Evolutionary conservation across 2,329 filamentous ascomycete species (phyloP), one percentile per base, ranked within the genome.

Genomic region (Stagonosporopsis tanaceti): DNA sequence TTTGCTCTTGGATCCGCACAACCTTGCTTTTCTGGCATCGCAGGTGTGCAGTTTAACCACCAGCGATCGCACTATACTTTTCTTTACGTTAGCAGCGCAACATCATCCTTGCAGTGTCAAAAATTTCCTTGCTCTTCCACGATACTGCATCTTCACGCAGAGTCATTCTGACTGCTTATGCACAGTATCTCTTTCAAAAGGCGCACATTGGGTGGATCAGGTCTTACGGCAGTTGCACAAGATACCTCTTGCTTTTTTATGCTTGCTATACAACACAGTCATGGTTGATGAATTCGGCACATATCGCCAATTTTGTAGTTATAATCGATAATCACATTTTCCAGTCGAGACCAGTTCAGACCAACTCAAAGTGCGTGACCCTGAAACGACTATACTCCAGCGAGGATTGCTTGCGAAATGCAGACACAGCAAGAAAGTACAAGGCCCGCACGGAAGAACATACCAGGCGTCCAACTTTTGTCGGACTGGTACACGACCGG

Each of bases 181-280:
- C 47, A 15, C 48, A 32, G 38, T 27, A 42, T 52, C 32, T 57
- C 38, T 20, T 28, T 42, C n/a, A 35, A 27, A 34, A 35, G 58
- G 57, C 57, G 64, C 53, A 67, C 56, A 57, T 54, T 48, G 50
- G 50, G 48, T 47, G 53, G 50, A 40, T 53, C 41, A 20, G 41
- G 47, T 52, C 45, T 60, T 40, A 60, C 50, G 47, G 50, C 48
- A 52, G 42, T 34, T 58, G 55, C 47, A 55, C 59, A 63, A 62
- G 66, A 69, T 67, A 68, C 65, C 63, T 64, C 46, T 66, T 67
- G 46, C 50, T 47, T 68, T 62, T 50, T 27, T 37, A 41, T 38
- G 42, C 47, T 34, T 24, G 28, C 24, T 53, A 34, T 42, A 48
- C 54, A 45, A 48, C 53, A 57, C 50, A 27, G 38, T 60, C 56